phyloP scores from a whole-genome alignment of 768 basidiomycete genomes.

The Naganishia kalamii region DNA sequence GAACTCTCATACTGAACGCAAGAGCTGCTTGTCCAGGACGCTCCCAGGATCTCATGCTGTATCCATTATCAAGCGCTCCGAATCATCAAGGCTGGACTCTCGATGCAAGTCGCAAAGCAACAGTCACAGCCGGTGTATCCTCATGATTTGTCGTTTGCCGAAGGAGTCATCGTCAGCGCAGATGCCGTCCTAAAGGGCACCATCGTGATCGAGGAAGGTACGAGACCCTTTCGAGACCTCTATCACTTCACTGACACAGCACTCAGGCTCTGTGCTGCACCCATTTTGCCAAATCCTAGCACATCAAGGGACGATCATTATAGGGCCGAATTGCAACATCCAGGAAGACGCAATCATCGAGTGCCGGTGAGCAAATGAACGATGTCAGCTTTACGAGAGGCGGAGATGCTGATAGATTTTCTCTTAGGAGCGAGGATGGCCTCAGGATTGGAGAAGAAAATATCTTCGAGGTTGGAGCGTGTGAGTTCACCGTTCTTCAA shows the following conservation, averaged over 20 bases:
- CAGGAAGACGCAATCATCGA: constrained; percentile 87
- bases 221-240: constrained; percentile 32
- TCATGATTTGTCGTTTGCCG: constrained; percentile 5
- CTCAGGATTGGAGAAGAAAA: constrained; percentile 75
- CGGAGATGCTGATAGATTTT: constrained; percentile 40
- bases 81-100: not conserved
- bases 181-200: constrained; percentile 92
- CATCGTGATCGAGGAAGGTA: constrained; percentile 68
- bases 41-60: no score
- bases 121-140: constrained; percentile 6
- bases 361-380: constrained; percentile 58
- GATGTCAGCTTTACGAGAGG: not conserved
- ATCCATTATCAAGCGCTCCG: no score
- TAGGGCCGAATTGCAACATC: constrained; percentile 80
- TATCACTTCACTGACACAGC: not conserved
- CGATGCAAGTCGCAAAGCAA: not conserved
- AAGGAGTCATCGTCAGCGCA: constrained; percentile 72
- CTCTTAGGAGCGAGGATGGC: not conserved
- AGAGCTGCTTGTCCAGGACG: no score
- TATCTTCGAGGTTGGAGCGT: constrained; percentile 86
- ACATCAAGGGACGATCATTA: constrained; percentile 78
- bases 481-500: constrained; percentile 53
- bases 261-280: constrained; percentile 78
- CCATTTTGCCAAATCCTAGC: constrained; percentile 92
- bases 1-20: no score